Percentiles rank a stretch among this genome's conserved stretches.
phyloP scores from a whole-genome alignment of 73 alveolate genomes.

The Tetrahymena elliotti region DNA sequence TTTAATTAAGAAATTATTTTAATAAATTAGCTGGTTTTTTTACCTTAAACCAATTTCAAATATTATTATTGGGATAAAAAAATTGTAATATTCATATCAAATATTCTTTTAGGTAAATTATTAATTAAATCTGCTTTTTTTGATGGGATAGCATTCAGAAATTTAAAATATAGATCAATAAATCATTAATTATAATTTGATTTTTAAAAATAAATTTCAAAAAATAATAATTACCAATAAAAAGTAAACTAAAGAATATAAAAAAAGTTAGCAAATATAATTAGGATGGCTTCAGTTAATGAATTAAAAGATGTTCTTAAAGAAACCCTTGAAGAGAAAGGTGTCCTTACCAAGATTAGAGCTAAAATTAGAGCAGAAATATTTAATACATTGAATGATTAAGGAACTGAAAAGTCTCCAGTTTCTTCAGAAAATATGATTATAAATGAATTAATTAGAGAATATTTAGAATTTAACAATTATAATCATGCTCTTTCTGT shows the following conservation, averaged over 20 bases:
- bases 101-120: no score
- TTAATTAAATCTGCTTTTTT: no score
- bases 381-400: slow-evolving; percentile 82
- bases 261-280: neutral
- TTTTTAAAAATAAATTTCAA: neutral
- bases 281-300: slow-evolving; percentile 86
- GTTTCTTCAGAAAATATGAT: slow-evolving; percentile 83
- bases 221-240: neutral
- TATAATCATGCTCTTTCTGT: slow-evolving; percentile 77
- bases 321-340: slow-evolving; percentile 88
- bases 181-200: neutral
- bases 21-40: no score
- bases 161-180: neutral
- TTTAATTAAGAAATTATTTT: no score
- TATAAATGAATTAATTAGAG: slow-evolving; percentile 92
- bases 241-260: neutral
- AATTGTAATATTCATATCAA: no score
- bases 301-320: slow-evolving; percentile 85
- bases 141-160: neutral
- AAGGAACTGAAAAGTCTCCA: slow-evolving; percentile 70
- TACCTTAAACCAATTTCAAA: no score
- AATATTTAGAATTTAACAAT: slow-evolving; percentile 82
- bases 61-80: no score
- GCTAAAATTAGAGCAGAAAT: slow-evolving; percentile 91
- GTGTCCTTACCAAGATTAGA: slow-evolving; percentile 81